Conservation (phyloP, 306 rosid species). For the Cyclanthera cordifolia region DNA sequence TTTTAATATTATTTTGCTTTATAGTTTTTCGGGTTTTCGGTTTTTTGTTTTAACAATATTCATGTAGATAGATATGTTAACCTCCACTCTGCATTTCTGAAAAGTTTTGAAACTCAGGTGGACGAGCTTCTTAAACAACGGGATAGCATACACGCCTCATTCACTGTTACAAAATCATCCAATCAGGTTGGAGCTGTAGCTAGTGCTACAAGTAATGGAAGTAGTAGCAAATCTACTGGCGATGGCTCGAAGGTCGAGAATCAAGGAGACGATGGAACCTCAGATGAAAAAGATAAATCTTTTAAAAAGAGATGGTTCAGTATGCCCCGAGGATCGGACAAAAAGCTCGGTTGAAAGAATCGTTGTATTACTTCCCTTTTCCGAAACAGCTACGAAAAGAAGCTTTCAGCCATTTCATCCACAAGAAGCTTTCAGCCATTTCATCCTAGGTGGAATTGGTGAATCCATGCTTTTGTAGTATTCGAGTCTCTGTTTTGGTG, state of each 20-base stretch:
- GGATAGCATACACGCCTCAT: constrained; percentile 68
- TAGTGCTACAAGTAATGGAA: constrained; percentile 55
- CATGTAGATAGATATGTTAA: not conserved
- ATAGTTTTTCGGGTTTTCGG: not conserved
- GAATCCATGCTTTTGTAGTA: constrained; percentile 9
- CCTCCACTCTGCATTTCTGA: not conserved
- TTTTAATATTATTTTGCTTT: not conserved
- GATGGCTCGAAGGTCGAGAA: constrained; percentile 57
- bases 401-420: too few species aligned
- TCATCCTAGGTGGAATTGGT: not conserved
- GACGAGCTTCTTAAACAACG: constrained; percentile 94
- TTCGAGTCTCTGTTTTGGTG: constrained; percentile 16
- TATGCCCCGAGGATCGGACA: constrained; percentile 61
- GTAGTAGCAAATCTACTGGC: constrained; percentile 51
- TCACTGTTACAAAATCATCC: constrained; percentile 36
- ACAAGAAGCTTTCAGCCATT: too few species aligned
- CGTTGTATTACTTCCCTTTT: constrained; percentile 10
- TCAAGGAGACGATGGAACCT: constrained; percentile 71
- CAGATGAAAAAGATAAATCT: constrained; percentile 81
- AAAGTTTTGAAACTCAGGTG: constrained; percentile 39
- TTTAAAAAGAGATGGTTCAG: constrained; percentile 90
- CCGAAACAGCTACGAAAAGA: constrained; percentile 1
- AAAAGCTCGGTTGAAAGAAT: constrained; percentile 31
- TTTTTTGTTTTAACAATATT: not conserved
- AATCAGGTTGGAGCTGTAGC: constrained; percentile 30